Evolutionary conservation across 2,329 filamentous ascomycete species (phyloP).

Genomic region (Berkeleyomyces rouxiae): DNA sequence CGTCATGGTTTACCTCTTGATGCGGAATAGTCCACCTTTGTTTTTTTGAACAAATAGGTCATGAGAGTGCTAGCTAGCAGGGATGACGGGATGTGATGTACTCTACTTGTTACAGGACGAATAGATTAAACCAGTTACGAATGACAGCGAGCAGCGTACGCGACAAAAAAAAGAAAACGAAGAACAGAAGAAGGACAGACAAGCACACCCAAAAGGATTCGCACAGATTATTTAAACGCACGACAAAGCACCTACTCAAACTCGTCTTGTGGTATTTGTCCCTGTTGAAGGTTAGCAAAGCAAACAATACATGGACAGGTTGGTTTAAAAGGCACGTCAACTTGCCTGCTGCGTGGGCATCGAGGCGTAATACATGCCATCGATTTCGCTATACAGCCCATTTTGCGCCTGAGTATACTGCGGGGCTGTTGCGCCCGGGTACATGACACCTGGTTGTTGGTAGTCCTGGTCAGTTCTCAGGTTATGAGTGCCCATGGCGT

Average conservation of each 20-base stretch:
- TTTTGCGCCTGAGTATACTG: slow-evolving; percentile 64
- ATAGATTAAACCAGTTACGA: not conserved
- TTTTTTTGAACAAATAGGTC: too few relatives aligned
- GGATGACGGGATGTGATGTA: too few relatives aligned
- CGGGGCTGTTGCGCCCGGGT: slow-evolving; percentile 58
- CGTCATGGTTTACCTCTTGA: too few relatives aligned
- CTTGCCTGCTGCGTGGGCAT: slow-evolving; percentile 73
- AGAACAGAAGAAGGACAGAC: not conserved
- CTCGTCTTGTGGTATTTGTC: slow-evolving; percentile 29
- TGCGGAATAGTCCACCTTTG: too few relatives aligned
- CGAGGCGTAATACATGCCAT: slow-evolving; percentile 72
- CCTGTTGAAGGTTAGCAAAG: slow-evolving; percentile 18
- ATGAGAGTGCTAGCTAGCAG: too few relatives aligned
- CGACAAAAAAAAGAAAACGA: not conserved
- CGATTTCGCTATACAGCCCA: slow-evolving; percentile 65
- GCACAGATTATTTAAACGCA: not conserved
- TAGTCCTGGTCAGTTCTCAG: slow-evolving; percentile 61
- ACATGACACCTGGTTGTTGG: slow-evolving; percentile 57
- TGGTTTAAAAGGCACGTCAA: not conserved
- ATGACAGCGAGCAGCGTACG: not conserved
- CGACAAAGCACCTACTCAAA: slow-evolving; percentile 23
- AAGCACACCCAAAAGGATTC: not conserved
- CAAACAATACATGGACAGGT: not conserved
- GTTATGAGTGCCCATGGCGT: slow-evolving; percentile 43
- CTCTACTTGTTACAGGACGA: too few relatives aligned